Base-by-base conservation (phyloP, 75 land plant species). In the Azolla pinnata region DNA sequence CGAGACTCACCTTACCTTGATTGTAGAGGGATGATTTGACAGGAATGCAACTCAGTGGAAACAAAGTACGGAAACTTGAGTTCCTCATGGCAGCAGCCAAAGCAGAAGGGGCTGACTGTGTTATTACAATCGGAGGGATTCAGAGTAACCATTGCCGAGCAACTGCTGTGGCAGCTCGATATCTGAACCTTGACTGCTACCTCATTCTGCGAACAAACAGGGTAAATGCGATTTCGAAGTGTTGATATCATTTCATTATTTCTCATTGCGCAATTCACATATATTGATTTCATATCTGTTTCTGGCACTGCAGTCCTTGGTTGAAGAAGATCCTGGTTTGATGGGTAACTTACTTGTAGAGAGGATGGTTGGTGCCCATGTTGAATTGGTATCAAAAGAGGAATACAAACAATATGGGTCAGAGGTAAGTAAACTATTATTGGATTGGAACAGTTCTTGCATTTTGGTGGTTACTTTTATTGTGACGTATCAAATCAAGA, bases 41-140 rank as follows among this genome's bases (percentile, higher is more conserved):
- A 26, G 99, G 99, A 42, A 93, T 93, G 99, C 99, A 93, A 69
- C 64, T 93, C 72, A 89, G 99, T 74, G 99, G 99, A 32, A 93
- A 93, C 75, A 93, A 93, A 66, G 99, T 93, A 19, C 63, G 99
- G 59, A 93, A 93, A 69, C 64, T 93, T 25, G 99, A 93, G 57
- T 92, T 92, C 70, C 75, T 92, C 67, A 35, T 92, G 84, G 97
- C 97, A 32, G 97, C 82, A 74, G 96, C 96, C 5, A 73, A 80
- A 20, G 81, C 69, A 2, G 67, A 83, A 50, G 97, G 90, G 51
- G 86, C 96, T 27, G 97, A 92, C 50, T 92, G 95, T 60, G 77
- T 92, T 18, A 77, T 92, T n/a, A 92, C 97, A 2, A 81, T 92
- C 27, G 97, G 97, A 62, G 97, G 97, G 26, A 92, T 92, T n/a